Percentiles rank a stretch among this genome's conserved stretches.
Evolutionary conservation across 169 alveolate species (phyloP).

Genomic region (Plasmodium gaboni): DNA sequence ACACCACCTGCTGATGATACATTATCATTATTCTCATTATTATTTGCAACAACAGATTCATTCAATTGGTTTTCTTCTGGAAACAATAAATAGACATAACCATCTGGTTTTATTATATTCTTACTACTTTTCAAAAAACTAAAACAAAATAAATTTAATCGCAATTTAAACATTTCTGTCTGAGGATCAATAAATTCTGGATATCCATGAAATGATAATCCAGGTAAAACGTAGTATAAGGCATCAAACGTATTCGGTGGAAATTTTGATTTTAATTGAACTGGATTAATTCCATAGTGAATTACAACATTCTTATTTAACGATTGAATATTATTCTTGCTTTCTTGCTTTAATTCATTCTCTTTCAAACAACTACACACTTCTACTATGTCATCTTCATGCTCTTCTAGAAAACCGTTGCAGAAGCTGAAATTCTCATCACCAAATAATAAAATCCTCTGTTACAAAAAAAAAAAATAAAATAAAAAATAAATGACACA

Average conservation of each 20-base stretch:
- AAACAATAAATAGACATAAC: conserved; percentile 73
- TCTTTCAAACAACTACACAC: conserved; percentile 76
- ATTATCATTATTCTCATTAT: conserved; percentile 7
- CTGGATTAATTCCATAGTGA: conserved; percentile 81
- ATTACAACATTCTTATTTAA: conserved; percentile 56
- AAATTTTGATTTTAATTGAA: conserved; percentile 71
- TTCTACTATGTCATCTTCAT: conserved; percentile 70
- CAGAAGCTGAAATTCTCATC: conserved; percentile 75
- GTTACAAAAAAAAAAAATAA: not conserved
- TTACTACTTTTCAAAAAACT: conserved; percentile 79
- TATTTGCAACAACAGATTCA: not conserved
- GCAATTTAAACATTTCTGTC: conserved; percentile 78
- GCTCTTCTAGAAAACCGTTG: conserved; percentile 63
- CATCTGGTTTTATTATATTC: conserved; percentile 71
- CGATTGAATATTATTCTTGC: conserved; percentile 48
- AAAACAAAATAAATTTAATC: conserved; percentile 80
- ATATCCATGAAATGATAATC: conserved; percentile 75
- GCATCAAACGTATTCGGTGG: conserved; percentile 77
- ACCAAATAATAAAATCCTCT: conserved; percentile 70
- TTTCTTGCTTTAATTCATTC: conserved; percentile 75
- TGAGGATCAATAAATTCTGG: conserved; percentile 78
- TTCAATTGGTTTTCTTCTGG: conserved; percentile 57
- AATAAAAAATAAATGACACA: not conserved
- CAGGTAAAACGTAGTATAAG: conserved; percentile 74
- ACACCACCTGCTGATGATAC: not conserved